Evolutionary conservation across 345 rosid genomes (phyloP).

Genomic region (Hibiscus mutabilis): DNA sequence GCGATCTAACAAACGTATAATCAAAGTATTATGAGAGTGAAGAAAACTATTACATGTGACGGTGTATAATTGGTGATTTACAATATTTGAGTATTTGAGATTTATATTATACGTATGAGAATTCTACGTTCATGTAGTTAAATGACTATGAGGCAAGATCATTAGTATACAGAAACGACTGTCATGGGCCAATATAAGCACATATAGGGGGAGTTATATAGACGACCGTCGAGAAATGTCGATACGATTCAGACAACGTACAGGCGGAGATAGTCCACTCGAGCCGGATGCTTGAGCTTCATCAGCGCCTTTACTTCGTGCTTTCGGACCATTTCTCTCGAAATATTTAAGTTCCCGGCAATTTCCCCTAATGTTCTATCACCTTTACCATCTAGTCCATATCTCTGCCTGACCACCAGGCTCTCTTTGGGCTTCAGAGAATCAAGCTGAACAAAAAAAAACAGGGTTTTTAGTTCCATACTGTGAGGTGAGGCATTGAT

Average conservation of each 20-base stretch:
- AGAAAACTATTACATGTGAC: not conserved
- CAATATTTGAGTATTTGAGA: conserved; percentile 1
- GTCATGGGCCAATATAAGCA: not conserved
- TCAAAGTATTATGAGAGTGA: no score
- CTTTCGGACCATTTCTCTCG: conserved; percentile 97
- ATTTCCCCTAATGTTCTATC: conserved; percentile 89
- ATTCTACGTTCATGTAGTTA: conserved; percentile 14
- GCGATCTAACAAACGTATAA: no score
- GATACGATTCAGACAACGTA: conserved; percentile 43
- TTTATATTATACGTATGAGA: conserved; percentile 21
- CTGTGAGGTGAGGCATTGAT: no score
- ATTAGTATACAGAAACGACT: conserved; percentile 9
- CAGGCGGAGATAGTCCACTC: conserved; percentile 77
- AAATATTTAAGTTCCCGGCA: conserved; percentile 83
- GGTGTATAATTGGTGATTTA: conserved; percentile 7
- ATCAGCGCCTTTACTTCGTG: conserved; percentile 90
- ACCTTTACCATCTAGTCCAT: conserved; percentile 92
- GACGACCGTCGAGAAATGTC: not conserved
- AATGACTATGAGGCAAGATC: conserved; percentile 3
- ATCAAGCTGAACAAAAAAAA: conserved; percentile 48
- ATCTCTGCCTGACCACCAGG: conserved; percentile 83
- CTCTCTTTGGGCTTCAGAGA: conserved; percentile 94
- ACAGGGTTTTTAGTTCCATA: not conserved
- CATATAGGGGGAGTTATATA: not conserved
- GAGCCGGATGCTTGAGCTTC: conserved; percentile 95